These are phyloP conservation scores for Saururus chinensis DNA, from an alignment of 164 flowering plant species.

Conservation along the genomic window DNA sequence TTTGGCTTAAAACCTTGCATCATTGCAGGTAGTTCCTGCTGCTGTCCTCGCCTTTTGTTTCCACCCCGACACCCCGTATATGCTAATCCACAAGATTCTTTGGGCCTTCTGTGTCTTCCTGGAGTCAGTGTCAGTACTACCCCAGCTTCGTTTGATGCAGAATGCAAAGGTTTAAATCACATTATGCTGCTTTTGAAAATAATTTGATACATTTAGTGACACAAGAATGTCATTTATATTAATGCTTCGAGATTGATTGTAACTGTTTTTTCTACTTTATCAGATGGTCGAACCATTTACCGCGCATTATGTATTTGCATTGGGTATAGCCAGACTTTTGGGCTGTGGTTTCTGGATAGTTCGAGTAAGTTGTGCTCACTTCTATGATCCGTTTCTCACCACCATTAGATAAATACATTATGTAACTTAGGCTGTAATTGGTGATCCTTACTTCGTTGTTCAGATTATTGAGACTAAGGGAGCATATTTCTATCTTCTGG, in stretches of 20 bases:
- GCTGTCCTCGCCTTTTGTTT: neutral
- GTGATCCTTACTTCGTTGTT: neutral
- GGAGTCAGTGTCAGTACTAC: slow-evolving; percentile 78
- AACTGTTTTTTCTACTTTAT: slow-evolving; percentile 7
- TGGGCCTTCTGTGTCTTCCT: slow-evolving; percentile 73
- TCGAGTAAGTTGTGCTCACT: slow-evolving; percentile 7
- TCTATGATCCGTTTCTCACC: neutral
- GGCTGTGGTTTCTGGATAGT: slow-evolving; percentile 59
- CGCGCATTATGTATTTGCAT: slow-evolving; percentile 83
- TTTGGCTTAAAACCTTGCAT: neutral
- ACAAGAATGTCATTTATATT: neutral
- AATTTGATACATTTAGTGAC: neutral
- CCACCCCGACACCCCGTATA: neutral
- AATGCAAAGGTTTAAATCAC: slow-evolving; percentile 57
- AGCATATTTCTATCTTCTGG: neutral
- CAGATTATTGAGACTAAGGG: neutral
- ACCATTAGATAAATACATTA: neutral
- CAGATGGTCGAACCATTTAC: slow-evolving; percentile 95
- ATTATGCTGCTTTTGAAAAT: no score
- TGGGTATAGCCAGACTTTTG: slow-evolving; percentile 77
- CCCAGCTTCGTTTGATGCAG: slow-evolving; percentile 82
- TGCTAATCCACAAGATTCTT: neutral
- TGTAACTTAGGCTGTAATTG: no score
- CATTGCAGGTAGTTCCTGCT: neutral
- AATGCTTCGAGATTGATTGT: neutral